Evolutionary conservation across 805 yeast species (phyloP), one percentile per base, ranked within the genome.

Genomic region (Sugiyamaella mastotermitis): DNA sequence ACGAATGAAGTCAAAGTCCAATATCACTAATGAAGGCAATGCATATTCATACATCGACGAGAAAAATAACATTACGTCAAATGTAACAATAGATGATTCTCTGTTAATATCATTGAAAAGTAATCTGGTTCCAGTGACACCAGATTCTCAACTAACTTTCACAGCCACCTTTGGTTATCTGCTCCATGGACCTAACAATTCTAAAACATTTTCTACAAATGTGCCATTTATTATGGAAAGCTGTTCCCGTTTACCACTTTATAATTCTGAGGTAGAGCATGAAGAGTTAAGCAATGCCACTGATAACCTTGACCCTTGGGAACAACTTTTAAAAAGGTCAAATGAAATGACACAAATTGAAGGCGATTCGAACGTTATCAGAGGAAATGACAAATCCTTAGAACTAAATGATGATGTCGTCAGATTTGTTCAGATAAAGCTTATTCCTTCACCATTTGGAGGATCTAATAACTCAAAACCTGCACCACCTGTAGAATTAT

Each of bases 401-500:
- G 26, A 23, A 10, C n/a, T n/a, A n/a, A 32, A 17, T 5, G 62
- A 54, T 30, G 51, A 57, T 28, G 61, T 57, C 31, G 34, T 51
- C 3, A 66, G 69, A 45, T 51, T 57, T 25, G 59, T 68, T 10
- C 77, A 73, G 48, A 42, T 74, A 41, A 66, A 64, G 47, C 67
- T 72, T 37, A 49, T 65, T 6, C 78, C 78, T 1, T 59, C 69
- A 4, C 67, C 76, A 26, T 57, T 60, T 49, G 47, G 47, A 4
- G 37, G 28, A 6, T 14, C 38, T 8, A 39, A 42, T 16, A 39
- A 51, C 16, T 53, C 57, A 38, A 50, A 57, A 35, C 50, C 60
- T 28, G 64, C 62, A 32, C 80, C 82, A 2, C 76, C 80, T 1
- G 55, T 77, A 5, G 82, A 76, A 48, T 58, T 77, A 32, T 75